Evolutionary conservation across 768 basidiomycete genomes (phyloP), one percentile per base, ranked within the genome.

Genomic region (Podaxis carcinomalis): DNA sequence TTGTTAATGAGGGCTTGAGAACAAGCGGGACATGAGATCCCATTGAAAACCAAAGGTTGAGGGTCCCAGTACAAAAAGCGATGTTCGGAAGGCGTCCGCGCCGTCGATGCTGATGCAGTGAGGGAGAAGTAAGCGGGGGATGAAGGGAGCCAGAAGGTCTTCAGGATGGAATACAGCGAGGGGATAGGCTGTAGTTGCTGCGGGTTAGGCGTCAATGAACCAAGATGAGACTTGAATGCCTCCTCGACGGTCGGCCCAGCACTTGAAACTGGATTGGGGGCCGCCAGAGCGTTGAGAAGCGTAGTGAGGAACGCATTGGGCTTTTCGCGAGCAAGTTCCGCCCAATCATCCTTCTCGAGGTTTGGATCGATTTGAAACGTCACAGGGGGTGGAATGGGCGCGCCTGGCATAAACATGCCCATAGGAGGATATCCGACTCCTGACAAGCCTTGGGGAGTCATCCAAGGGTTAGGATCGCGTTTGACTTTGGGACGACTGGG

Each of bases 61-160:
- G 91, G 91, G 63, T 93, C 91, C 91, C 91, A 93, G 66, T 90
- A 93, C n/a, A 93, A 75, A 73, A 93, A 93, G 3, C 83, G 83
- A 64, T 92, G 87, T 57, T 90, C 85, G 5, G 87, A 86, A 1
- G 87, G 85, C 0, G 83, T 88, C 40, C 89, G 85, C 10, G 86
- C 78, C 5, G 80, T 83, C 9, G 85, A 84, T 0, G 88, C 81
- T 1, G 89, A 90, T 25, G 88, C 88, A 9, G 90, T 91, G 40
- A 91, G 77, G 0, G 86, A 83, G 65, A 91, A 89, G 67, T 90
- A 92, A 0, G 85, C 78, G 0, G 91, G 90, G 0, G 89, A 90
- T 0, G 85, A 85, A 0, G 90, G 90, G 13, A 93, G 77, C 91
- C 91, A 92, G 65, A 93, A 92, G 0, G 91, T 91, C 70, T 89